A percentile compares a stretch with the other conserved stretches of the same genome.
These are phyloP conservation scores for Cutaneotrichosporon sp. DNA, from an alignment of 1,284 basidiomycete species.

Conservation along the genomic window DNA sequence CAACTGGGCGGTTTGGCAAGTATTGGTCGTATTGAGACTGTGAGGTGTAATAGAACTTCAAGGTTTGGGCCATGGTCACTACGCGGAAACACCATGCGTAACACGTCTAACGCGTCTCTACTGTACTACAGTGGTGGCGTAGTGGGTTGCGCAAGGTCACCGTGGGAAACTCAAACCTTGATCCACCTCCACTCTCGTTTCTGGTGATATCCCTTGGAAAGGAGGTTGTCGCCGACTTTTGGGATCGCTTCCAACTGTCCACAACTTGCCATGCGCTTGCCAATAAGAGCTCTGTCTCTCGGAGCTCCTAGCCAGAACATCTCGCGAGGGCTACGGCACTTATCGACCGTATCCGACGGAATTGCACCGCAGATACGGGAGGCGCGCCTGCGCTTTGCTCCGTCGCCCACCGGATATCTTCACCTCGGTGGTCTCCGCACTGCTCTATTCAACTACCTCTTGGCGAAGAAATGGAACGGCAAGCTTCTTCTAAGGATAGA, in stretches of 20 bases:
- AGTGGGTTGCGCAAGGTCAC: too few species aligned
- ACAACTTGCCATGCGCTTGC: too few species aligned
- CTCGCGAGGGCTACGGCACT: neutral
- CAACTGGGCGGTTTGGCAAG: too few species aligned
- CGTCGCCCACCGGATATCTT: slow-evolving; percentile 89
- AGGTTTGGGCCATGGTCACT: too few species aligned
- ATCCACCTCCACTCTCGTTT: neutral
- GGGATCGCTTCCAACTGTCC: too few species aligned
- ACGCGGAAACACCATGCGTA: neutral
- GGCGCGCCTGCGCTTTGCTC: slow-evolving; percentile 75
- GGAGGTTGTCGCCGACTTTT: too few species aligned
- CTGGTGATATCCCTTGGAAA: neutral
- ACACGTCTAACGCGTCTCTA: too few species aligned
- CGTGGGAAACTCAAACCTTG: neutral
- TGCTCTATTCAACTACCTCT: slow-evolving; percentile 87
- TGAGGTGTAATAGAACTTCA: too few species aligned
- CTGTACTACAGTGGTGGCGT: too few species aligned
- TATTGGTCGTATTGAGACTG: too few species aligned
- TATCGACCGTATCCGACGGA: neutral
- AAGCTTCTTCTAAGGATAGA: slow-evolving; percentile 87
- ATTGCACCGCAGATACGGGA: neutral
- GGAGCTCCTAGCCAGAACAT: too few species aligned
- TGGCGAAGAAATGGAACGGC: slow-evolving; percentile 72
- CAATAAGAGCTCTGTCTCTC: neutral
- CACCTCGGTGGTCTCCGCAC: slow-evolving; percentile 96